phyloP scores from a whole-genome alignment of 257 asterid species.

The Prunella vulgaris region DNA sequence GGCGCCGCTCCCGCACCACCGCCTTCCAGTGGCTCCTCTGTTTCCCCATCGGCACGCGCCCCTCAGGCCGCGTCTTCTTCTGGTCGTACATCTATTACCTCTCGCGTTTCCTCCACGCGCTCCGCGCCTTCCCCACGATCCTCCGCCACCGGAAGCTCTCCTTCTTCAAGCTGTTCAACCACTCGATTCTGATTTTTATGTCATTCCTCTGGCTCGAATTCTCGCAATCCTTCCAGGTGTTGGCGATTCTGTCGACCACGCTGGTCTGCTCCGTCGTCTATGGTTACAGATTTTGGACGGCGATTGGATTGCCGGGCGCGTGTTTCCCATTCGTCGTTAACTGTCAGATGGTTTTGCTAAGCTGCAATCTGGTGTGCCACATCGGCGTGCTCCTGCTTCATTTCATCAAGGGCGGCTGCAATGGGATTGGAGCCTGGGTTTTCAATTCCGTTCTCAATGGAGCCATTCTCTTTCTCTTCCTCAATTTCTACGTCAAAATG shows the following conservation, averaged over 20 bases:
- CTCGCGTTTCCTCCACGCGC: conserved; percentile 62
- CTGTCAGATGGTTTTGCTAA: conserved; percentile 54
- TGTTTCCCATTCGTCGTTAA: conserved; percentile 60
- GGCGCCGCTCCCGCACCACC: conserved; percentile 55
- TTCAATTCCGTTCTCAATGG: conserved; percentile 72
- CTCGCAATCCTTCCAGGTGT: conserved; percentile 71
- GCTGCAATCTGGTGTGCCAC: conserved; percentile 66
- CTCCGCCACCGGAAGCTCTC: conserved; percentile 40
- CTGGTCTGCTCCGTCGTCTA: conserved; percentile 54
- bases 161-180: conserved; percentile 45
- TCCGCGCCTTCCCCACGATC: conserved; percentile 42
- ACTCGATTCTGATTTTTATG: conserved; percentile 55
- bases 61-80: conserved; percentile 80
- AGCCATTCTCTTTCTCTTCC: conserved; percentile 50
- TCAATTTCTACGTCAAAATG: conserved; percentile 61
- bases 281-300: conserved; percentile 86
- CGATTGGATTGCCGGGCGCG: conserved; percentile 64
- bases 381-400: conserved; percentile 60
- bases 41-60: conserved; percentile 76
- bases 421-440: conserved; percentile 79
- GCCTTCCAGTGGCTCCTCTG: conserved; percentile 72
- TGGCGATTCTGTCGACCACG: conserved; percentile 57
- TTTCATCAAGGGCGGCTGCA: conserved; percentile 65
- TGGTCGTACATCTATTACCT: conserved; percentile 75
- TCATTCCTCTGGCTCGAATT: conserved; percentile 79